These are phyloP conservation scores for Trichophyton schoenleinii DNA, from an alignment of 2,329 filamentous ascomycete genomes.

Conservation along the genomic window DNA sequence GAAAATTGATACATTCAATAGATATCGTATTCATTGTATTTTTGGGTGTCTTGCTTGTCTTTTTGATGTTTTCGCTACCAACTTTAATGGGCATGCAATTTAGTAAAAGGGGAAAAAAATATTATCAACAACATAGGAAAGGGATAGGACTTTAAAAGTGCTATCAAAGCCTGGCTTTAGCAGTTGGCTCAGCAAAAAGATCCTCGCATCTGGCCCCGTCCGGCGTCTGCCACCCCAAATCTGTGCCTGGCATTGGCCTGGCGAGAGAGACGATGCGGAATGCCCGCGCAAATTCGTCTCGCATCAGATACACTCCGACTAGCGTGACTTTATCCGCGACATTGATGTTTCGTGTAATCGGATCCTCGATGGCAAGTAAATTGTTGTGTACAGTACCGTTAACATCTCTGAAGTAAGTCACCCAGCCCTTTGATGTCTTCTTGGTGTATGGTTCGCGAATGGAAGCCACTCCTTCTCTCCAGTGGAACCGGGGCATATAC, in stretches of 20 bases:
- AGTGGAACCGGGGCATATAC: slow-evolving; percentile 49
- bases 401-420: slow-evolving; percentile 56
- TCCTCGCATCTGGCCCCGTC: slow-evolving; percentile 18
- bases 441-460: slow-evolving; percentile 61
- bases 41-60: neutral
- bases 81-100: neutral
- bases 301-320: slow-evolving; percentile 65
- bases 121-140: neutral
- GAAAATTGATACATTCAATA: neutral
- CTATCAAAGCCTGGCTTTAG: neutral
- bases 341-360: slow-evolving; percentile 79
- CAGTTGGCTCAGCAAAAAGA: slow-evolving; percentile 15
- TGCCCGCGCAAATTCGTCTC: slow-evolving; percentile 72
- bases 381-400: slow-evolving; percentile 69
- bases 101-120: neutral
- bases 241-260: slow-evolving; percentile 24
- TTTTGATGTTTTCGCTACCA: neutral
- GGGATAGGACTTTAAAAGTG: no score
- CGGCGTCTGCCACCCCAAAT: slow-evolving; percentile 17
- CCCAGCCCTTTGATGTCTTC: slow-evolving; percentile 77
- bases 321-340: slow-evolving; percentile 78
- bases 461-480: slow-evolving; percentile 68
- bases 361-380: slow-evolving; percentile 82
- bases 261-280: slow-evolving; percentile 55
- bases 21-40: no score